These are phyloP conservation scores for Chytridiales sp. DNA, from an alignment of 371 early-diverging fungal genomes.

Conservation along the genomic window DNA sequence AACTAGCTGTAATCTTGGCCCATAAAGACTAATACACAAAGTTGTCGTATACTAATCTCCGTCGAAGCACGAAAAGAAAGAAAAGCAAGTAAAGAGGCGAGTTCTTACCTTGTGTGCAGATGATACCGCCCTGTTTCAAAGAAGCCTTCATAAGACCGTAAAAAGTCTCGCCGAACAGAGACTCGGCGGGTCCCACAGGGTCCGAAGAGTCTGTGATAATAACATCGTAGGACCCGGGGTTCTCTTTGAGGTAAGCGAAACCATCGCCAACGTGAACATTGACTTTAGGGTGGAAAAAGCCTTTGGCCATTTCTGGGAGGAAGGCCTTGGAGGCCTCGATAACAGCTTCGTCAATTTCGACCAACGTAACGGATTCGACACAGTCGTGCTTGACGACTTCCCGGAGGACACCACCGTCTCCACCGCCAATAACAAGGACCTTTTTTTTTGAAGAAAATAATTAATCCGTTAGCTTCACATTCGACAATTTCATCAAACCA, in stretches of 20 bases:
- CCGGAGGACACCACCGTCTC: slow-evolving; percentile 97
- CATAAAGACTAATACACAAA: no score
- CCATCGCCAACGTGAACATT: slow-evolving; percentile 93
- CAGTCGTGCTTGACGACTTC: slow-evolving; percentile 94
- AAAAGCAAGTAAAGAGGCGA: not conserved
- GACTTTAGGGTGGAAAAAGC: slow-evolving; percentile 93
- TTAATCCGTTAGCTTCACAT: no score
- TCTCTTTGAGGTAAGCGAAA: slow-evolving; percentile 85
- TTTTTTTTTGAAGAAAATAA: slow-evolving; percentile 31
- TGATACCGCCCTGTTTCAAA: slow-evolving; percentile 87
- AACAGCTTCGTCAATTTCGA: slow-evolving; percentile 97
- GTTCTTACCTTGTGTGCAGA: slow-evolving; percentile 84
- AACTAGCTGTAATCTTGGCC: slow-evolving; percentile 29
- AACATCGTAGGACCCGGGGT: slow-evolving; percentile 85
- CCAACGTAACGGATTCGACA: slow-evolving; percentile 86
- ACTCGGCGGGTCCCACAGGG: slow-evolving; percentile 95
- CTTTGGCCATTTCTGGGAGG: slow-evolving; percentile 89
- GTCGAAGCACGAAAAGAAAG: not conserved
- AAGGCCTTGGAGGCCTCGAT: slow-evolving; percentile 86
- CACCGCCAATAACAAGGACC: slow-evolving; percentile 98
- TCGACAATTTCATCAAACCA: slow-evolving; percentile 32
- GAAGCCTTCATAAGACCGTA: slow-evolving; percentile 89
- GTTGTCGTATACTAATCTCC: no score
- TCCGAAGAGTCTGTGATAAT: slow-evolving; percentile 98
- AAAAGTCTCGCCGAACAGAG: slow-evolving; percentile 86